Percentiles rank a stretch among this genome's conserved stretches.
phyloP scores from a whole-genome alignment of 2,329 filamentous ascomycete genomes.

The Zasmidium cellare region DNA sequence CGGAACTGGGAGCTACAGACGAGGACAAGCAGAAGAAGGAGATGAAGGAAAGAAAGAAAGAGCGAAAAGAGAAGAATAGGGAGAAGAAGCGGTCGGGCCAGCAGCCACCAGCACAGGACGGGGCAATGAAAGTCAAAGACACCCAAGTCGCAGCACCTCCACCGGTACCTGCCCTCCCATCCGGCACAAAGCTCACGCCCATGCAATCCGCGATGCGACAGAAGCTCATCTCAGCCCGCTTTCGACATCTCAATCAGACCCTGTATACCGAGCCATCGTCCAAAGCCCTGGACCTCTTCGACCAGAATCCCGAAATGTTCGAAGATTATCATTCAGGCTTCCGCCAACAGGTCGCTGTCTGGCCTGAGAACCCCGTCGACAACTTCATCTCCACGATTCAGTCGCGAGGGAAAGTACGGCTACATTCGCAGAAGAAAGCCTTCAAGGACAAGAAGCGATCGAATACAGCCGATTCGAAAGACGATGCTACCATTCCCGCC shows the following conservation, averaged over 20 bases:
- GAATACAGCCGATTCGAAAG: slow-evolving; percentile 24
- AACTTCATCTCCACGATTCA: slow-evolving; percentile 74
- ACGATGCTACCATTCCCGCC: slow-evolving; percentile 32
- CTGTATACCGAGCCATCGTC: slow-evolving; percentile 89
- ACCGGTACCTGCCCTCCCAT: slow-evolving; percentile 33
- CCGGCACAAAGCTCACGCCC: slow-evolving; percentile 72
- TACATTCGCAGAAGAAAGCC: slow-evolving; percentile 34
- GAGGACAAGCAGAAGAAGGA: slow-evolving; percentile 25
- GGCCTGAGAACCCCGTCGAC: slow-evolving; percentile 96
- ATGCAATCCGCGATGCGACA: slow-evolving; percentile 92
- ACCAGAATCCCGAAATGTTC: slow-evolving; percentile 87
- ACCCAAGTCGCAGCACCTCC: slow-evolving; percentile 23
- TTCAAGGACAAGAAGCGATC: slow-evolving; percentile 41
- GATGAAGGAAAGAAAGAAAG: slow-evolving; percentile 33
- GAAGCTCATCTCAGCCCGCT: slow-evolving; percentile 91
- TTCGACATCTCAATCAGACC: slow-evolving; percentile 95
- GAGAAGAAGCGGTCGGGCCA: background rate
- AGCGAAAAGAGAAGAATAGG: slow-evolving; percentile 15
- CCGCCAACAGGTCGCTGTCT: slow-evolving; percentile 89
- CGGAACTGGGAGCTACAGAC: slow-evolving; percentile 1
- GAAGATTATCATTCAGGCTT: slow-evolving; percentile 95
- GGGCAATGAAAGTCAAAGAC: slow-evolving; percentile 3
- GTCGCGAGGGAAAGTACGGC: slow-evolving; percentile 59
- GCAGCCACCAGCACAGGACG: slow-evolving; percentile 14
- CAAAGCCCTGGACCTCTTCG: slow-evolving; percentile 81